Conservation (phyloP, 805 yeast species). For the Ogataea angusta region DNA sequence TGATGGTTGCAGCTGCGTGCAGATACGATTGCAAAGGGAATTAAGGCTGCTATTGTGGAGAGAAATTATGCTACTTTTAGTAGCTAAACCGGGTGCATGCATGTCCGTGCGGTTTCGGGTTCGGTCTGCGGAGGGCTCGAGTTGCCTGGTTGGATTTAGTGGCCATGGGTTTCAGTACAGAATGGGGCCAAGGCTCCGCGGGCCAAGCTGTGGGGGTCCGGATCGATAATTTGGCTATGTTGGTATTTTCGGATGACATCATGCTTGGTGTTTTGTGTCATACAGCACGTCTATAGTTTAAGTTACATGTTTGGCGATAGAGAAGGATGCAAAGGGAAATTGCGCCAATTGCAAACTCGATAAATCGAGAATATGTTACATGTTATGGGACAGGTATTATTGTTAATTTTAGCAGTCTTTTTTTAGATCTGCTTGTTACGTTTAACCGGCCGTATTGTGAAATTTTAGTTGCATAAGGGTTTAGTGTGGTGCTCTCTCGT, state of each 20-base stretch:
- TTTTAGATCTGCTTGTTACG: background rate
- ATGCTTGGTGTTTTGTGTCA: background rate
- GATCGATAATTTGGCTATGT: background rate
- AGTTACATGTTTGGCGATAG: background rate
- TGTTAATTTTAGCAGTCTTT: background rate
- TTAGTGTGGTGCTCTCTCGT: background rate
- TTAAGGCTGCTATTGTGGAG: constrained; percentile 1
- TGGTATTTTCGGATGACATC: background rate
- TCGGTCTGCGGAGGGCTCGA: background rate
- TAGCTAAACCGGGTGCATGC: constrained; percentile 6
- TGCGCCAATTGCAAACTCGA: background rate
- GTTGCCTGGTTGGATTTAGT: background rate
- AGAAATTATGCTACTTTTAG: constrained; percentile 6
- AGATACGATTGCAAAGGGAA: constrained; percentile 1
- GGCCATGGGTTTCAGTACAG: background rate
- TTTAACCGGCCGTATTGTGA: background rate
- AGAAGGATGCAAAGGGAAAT: background rate
- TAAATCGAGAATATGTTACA: background rate
- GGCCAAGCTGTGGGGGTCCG: background rate
- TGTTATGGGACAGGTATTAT: background rate
- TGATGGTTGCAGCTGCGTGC: background rate
- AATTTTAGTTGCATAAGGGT: constrained; percentile 3
- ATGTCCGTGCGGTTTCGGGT: background rate
- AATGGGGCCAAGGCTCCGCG: background rate
- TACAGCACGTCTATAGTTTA: background rate